A percentile compares a stretch with the other conserved stretches of the same genome.
These are phyloP conservation scores for Hibiscus mutabilis DNA, from an alignment of 345 rosid species.

Conservation along the genomic window DNA sequence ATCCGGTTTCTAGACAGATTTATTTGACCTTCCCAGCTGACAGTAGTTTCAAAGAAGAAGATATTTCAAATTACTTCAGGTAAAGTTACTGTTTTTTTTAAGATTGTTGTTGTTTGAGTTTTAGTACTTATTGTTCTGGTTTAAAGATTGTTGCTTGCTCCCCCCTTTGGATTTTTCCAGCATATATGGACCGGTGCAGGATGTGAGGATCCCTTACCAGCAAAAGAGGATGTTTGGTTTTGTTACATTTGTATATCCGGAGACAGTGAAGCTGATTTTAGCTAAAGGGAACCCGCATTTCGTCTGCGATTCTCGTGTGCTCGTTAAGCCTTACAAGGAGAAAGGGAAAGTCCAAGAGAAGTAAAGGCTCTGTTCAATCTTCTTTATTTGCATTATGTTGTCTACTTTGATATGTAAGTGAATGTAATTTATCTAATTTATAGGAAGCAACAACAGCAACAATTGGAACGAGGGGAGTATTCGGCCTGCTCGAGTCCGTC, in stretches of 20 bases:
- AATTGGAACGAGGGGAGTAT: conserved; percentile 50
- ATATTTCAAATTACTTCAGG: conserved; percentile 79
- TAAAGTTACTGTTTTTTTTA: neutral
- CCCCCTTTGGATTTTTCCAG: conserved; percentile 18
- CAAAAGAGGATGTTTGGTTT: conserved; percentile 80
- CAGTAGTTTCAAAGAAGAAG: conserved; percentile 74
- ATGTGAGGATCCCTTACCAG: conserved; percentile 76
- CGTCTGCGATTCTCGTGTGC: conserved; percentile 64
- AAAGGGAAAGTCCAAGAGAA: conserved; percentile 61
- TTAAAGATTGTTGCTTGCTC: neutral
- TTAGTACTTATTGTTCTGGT: neutral
- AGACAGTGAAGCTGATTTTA: conserved; percentile 68
- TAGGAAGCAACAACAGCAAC: conserved; percentile 46
- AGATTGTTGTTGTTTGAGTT: neutral
- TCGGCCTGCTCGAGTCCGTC: conserved; percentile 42
- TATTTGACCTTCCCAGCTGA: conserved; percentile 83
- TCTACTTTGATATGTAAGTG: neutral
- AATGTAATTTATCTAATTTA: conserved; percentile 7
- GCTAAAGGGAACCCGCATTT: conserved; percentile 76
- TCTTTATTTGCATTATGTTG: neutral
- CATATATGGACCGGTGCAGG: conserved; percentile 65
- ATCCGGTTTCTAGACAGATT: conserved; percentile 70
- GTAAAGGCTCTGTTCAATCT: conserved; percentile 16
- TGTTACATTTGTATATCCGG: conserved; percentile 59
- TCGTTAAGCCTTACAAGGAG: conserved; percentile 77